Percentiles rank a stretch among this genome's conserved stretches.
Conservation (phyloP, 441 rosid species). For the Euphorbia corollata region DNA sequence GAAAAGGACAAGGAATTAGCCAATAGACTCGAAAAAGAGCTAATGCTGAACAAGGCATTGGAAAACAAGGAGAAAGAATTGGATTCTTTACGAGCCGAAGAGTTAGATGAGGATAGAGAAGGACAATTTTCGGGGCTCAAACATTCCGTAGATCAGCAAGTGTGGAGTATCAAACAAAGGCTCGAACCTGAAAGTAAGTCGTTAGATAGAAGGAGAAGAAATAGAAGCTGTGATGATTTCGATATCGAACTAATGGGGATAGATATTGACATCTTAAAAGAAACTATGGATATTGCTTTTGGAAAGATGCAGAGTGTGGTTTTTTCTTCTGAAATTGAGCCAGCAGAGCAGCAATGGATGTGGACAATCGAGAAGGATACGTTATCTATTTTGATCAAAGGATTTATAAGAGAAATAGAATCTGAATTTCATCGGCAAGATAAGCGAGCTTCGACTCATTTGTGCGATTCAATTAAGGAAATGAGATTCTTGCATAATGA, state of each 20-base stretch:
- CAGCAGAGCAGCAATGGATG: slow-evolving; percentile 59
- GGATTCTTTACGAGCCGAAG: slow-evolving; percentile 45
- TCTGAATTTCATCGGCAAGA: slow-evolving; percentile 29
- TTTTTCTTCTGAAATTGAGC: slow-evolving; percentile 54
- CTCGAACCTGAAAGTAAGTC: slow-evolving; percentile 42
- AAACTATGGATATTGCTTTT: slow-evolving; percentile 73
- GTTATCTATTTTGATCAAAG: slow-evolving; percentile 36
- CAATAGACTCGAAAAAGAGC: slow-evolving; percentile 44
- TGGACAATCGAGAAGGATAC: slow-evolving; percentile 53
- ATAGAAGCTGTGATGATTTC: slow-evolving; percentile 24
- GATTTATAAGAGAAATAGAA: slow-evolving; percentile 35
- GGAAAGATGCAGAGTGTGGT: slow-evolving; percentile 65
- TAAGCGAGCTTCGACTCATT: slow-evolving; percentile 35
- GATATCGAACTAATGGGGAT: slow-evolving; percentile 49
- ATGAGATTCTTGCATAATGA: slow-evolving; percentile 34
- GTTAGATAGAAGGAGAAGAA: slow-evolving; percentile 25
- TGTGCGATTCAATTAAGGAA: slow-evolving; percentile 32
- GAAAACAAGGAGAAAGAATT: slow-evolving; percentile 49
- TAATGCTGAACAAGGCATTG: slow-evolving; percentile 48
- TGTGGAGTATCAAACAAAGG: slow-evolving; percentile 58
- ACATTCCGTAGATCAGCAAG: slow-evolving; percentile 64
- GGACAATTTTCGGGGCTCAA: slow-evolving; percentile 54
- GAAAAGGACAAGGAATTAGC: slow-evolving; percentile 62
- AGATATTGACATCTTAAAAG: slow-evolving; percentile 58
- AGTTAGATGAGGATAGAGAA: slow-evolving; percentile 30